Conservation (phyloP, 2,329 filamentous ascomycete genomes). For the Ophiocordyceps polyrhachis-furcata region DNA sequence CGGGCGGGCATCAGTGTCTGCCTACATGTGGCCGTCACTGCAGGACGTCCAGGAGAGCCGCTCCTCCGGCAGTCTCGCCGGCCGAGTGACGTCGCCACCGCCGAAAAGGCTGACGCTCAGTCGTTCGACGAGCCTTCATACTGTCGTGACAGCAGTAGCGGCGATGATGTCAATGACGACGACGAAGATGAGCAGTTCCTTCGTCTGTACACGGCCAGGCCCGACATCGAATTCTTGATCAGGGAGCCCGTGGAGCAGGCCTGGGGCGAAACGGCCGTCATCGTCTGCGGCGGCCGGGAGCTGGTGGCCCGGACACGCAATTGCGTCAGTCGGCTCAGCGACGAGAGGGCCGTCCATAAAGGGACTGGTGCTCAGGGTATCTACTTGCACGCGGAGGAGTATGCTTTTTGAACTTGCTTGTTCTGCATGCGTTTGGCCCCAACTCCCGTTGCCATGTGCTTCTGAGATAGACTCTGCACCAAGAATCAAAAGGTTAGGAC, state of each 20-base stretch:
- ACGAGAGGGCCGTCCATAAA: constrained; percentile 45
- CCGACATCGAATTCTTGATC: constrained; percentile 32
- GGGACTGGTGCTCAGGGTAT: constrained; percentile 46
- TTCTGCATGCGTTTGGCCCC: background rate
- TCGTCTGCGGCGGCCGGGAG: constrained; percentile 39
- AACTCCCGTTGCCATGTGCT: no score
- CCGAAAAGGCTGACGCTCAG: background rate
- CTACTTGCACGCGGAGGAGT: constrained; percentile 40
- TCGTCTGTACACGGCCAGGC: constrained; percentile 25
- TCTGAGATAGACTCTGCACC: background rate
- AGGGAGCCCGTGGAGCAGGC: constrained; percentile 35
- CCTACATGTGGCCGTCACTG: constrained; percentile 36
- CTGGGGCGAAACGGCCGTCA: constrained; percentile 40
- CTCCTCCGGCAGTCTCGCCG: background rate
- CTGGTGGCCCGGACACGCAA: constrained; percentile 35
- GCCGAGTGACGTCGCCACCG: background rate
- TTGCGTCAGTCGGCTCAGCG: constrained; percentile 33
- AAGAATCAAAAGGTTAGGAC: background rate
- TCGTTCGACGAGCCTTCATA: background rate
- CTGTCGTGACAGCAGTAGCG: background rate
- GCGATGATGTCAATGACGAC: background rate
- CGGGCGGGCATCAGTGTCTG: constrained; percentile 27
- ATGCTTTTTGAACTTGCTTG: constrained; percentile 23
- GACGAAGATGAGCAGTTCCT: constrained; percentile 10
- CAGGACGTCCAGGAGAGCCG: constrained; percentile 2